phyloP scores from a whole-genome alignment of 441 rosid species.

The Brassica balearica region DNA sequence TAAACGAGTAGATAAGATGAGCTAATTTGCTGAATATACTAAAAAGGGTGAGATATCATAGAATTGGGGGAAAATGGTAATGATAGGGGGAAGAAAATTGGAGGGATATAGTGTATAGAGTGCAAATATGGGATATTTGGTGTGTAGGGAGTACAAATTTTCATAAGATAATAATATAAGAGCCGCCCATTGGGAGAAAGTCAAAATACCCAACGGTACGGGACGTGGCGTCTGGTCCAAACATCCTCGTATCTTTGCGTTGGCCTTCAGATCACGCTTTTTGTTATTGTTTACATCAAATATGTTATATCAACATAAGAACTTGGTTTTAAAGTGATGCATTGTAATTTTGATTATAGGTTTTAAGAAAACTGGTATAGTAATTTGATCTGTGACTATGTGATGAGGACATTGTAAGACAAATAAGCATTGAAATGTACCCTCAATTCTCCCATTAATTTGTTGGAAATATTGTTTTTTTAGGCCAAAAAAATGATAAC shows the following conservation, averaged over 20 bases:
- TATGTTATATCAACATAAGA: not conserved
- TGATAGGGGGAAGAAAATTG: too few relatives aligned
- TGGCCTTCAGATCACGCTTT: not conserved
- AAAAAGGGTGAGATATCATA: too few relatives aligned
- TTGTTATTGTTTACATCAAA: not conserved
- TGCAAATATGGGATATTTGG: too few relatives aligned
- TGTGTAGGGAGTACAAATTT: too few relatives aligned
- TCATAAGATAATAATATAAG: not conserved
- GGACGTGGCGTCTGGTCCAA: conserved; percentile 35
- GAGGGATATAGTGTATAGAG: too few relatives aligned
- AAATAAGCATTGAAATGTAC: not conserved
- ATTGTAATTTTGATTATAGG: not conserved
- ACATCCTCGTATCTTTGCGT: conserved; percentile 28
- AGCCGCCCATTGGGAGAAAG: conserved; percentile 41
- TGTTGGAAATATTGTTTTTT: too few relatives aligned
- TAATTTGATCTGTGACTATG: not conserved
- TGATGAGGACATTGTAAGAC: not conserved
- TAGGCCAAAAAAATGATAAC: too few relatives aligned
- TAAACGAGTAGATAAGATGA: conserved; percentile 11
- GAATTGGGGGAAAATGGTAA: too few relatives aligned
- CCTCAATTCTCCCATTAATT: not conserved
- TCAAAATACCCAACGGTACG: not conserved
- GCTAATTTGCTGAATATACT: too few relatives aligned
- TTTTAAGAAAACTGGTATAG: not conserved
- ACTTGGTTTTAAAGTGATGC: not conserved